Conservation (phyloP, 176 grass and related monocot genomes). For the Carex littledalei region DNA sequence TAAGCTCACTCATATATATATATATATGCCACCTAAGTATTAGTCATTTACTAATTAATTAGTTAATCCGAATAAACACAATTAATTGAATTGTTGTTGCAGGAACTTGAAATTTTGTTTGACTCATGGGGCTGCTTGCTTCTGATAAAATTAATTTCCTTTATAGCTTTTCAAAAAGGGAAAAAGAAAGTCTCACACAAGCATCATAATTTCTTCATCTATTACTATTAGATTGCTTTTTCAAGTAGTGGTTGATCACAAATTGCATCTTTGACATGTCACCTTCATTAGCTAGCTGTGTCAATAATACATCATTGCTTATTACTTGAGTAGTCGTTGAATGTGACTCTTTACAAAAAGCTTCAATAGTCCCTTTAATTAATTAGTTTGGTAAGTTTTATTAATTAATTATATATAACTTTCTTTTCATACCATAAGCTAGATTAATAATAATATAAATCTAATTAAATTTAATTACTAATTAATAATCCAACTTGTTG, state of each 20-base stretch:
- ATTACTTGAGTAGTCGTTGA: conserved; percentile 22
- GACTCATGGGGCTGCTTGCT: background rate
- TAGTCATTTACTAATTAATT: background rate
- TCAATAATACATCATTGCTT: conserved; percentile 23
- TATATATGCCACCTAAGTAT: background rate
- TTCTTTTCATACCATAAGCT: background rate
- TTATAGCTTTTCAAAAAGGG: background rate
- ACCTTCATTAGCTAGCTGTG: conserved; percentile 17
- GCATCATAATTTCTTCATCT: conserved; percentile 9
- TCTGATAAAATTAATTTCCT: background rate
- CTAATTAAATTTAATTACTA: background rate
- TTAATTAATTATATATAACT: background rate
- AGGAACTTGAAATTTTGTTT: background rate
- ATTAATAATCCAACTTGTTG: background rate
- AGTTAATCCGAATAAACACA: background rate
- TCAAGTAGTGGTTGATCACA: conserved; percentile 18
- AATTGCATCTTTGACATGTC: conserved; percentile 17
- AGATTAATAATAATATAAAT: background rate
- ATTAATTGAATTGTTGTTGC: too few species aligned
- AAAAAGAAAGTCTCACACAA: conserved; percentile 3
- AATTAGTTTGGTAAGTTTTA: conserved; percentile 6
- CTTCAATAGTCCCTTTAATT: conserved; percentile 12
- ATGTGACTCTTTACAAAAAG: conserved; percentile 12
- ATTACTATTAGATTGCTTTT: conserved; percentile 19
- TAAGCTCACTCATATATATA: too few species aligned